Evolutionary conservation across 129 eudicot species (phyloP).

Genomic region (Silybum marianum): DNA sequence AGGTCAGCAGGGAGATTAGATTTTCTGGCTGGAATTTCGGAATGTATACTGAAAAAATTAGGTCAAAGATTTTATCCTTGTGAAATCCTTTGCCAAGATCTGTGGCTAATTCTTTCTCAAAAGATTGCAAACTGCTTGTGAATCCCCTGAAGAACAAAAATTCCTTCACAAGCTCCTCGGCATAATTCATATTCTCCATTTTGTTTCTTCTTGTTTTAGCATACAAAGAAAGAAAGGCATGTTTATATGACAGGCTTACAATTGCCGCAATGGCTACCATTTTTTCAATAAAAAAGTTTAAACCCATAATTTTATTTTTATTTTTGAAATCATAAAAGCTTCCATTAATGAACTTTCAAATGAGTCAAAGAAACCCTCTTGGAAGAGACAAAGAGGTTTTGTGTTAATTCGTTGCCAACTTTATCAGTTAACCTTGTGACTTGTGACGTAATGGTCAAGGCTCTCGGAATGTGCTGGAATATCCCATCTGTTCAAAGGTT

Average conservation of each 20-base stretch:
- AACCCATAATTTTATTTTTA: too few relatives aligned
- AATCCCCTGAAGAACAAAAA: conserved; percentile 89
- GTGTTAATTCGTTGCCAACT: too few relatives aligned
- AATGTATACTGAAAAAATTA: conserved; percentile 74
- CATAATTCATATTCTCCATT: conserved; percentile 87
- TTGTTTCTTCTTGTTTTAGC: not conserved
- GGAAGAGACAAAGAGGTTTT: too few relatives aligned
- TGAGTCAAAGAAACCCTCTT: too few relatives aligned
- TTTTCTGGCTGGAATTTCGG: conserved; percentile 71
- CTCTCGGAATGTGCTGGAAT: too few relatives aligned
- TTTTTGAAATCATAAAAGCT: too few relatives aligned
- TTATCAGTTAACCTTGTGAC: too few relatives aligned
- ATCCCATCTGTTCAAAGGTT: too few relatives aligned
- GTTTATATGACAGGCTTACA: not conserved
- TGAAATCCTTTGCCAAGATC: conserved; percentile 83
- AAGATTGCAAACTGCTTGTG: conserved; percentile 73
- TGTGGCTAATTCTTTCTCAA: conserved; percentile 74
- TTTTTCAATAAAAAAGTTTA: not conserved
- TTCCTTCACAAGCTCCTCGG: conserved; percentile 88
- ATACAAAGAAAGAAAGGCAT: not conserved
- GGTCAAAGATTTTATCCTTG: conserved; percentile 81
- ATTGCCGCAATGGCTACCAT: not conserved
- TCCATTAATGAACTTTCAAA: too few relatives aligned
- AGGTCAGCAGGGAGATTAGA: conserved; percentile 60
- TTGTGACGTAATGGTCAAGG: too few relatives aligned